phyloP scores from a whole-genome alignment of 176 grass and related monocot species.

The Aegilops tauschii region DNA sequence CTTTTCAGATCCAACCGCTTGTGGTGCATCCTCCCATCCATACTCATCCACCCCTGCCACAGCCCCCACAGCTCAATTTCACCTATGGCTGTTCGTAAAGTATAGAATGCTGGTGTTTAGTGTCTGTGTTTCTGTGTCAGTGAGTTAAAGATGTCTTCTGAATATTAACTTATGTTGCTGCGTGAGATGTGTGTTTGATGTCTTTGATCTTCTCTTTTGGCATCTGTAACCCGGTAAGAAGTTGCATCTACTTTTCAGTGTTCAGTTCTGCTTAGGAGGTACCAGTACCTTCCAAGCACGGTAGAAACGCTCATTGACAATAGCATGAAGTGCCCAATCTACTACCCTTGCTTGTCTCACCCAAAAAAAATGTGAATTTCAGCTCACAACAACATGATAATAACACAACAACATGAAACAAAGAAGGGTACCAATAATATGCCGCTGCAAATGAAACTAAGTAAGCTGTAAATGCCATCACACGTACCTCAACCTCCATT shows the following conservation, averaged over 20 bases:
- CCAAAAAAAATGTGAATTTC: not conserved
- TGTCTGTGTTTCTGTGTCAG: not conserved
- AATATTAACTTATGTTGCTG: not conserved
- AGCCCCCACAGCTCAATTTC: not conserved
- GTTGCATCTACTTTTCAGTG: not conserved
- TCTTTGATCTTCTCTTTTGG: not conserved
- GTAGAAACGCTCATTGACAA: not conserved
- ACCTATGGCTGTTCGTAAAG: not conserved
- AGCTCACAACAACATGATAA: not conserved
- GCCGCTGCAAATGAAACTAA: not conserved
- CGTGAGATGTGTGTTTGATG: not conserved
- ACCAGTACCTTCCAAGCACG: not conserved
- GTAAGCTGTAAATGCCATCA: not conserved
- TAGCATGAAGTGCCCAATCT: not conserved
- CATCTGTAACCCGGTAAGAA: not conserved
- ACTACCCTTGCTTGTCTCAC: not conserved
- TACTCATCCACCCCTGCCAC: too few species aligned
- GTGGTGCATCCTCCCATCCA: too few species aligned
- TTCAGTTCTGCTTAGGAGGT: not conserved
- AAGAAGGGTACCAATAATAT: not conserved
- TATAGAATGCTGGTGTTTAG: not conserved
- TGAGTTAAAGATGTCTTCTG: not conserved
- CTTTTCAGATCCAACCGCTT: too few species aligned
- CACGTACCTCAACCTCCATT: conserved; percentile 94
- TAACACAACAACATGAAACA: not conserved